phyloP scores from a whole-genome alignment of 2,329 filamentous ascomycete genomes.

The Fusarium graminum region DNA sequence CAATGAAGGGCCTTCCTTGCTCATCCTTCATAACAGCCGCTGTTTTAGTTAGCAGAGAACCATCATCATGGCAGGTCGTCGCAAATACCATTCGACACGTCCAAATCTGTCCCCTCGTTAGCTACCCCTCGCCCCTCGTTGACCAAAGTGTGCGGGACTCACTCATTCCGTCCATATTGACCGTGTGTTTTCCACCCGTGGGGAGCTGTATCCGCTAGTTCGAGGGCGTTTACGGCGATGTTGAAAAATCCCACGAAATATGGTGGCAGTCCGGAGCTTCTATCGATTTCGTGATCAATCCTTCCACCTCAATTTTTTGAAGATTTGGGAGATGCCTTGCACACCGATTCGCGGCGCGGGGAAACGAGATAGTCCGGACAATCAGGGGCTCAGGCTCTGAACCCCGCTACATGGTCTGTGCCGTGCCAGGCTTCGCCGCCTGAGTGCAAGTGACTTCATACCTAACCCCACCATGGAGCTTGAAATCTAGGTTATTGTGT shows the following conservation, averaged over 20 bases:
- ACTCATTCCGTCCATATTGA: slow-evolving; percentile 57
- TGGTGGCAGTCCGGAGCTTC: slow-evolving; percentile 51
- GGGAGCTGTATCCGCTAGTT: slow-evolving; percentile 48
- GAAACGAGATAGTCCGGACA: slow-evolving; percentile 51
- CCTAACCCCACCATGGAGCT: slow-evolving; percentile 44
- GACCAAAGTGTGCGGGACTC: slow-evolving; percentile 49
- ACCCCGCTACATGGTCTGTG: slow-evolving; percentile 13
- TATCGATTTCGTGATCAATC: slow-evolving; percentile 47
- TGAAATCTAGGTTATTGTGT: slow-evolving; percentile 21
- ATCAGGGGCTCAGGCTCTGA: slow-evolving; percentile 32
- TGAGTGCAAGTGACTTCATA: slow-evolving; percentile 43
- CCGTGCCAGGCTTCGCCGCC: slow-evolving; percentile 17
- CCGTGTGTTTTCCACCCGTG: slow-evolving; percentile 46
- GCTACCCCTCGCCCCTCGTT: slow-evolving; percentile 49
- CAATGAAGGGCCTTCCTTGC: slow-evolving; percentile 95
- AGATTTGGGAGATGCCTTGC: slow-evolving; percentile 49
- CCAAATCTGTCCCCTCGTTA: slow-evolving; percentile 73
- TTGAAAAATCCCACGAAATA: slow-evolving; percentile 43
- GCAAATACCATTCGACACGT: slow-evolving; percentile 81
- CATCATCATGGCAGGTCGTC: slow-evolving; percentile 24
- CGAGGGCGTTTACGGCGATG: slow-evolving; percentile 43
- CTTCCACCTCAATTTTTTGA: slow-evolving; percentile 53
- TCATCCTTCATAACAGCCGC: slow-evolving; percentile 93
- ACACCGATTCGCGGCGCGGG: slow-evolving; percentile 51
- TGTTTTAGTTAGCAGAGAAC: slow-evolving; percentile 52